phyloP scores from a whole-genome alignment of 768 basidiomycete species.

The Pulveroboletus sp. region DNA sequence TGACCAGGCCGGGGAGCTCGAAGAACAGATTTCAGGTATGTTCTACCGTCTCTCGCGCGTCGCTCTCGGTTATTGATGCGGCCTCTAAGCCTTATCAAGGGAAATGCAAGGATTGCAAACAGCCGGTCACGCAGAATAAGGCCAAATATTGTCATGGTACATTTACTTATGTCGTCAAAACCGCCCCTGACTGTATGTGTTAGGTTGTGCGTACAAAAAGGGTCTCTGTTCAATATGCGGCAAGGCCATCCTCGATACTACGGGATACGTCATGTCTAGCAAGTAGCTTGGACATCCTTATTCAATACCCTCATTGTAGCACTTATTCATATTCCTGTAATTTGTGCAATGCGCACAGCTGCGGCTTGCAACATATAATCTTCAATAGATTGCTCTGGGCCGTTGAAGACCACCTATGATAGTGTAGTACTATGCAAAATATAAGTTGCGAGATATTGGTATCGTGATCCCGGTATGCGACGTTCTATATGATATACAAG shows the following conservation, averaged over 20 bases:
- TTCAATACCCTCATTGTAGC: slow-evolving; percentile 26
- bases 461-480: background rate
- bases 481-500: slow-evolving; percentile 9
- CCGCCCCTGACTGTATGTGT: slow-evolving; percentile 4
- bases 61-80: background rate
- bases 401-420: background rate
- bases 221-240: slow-evolving; percentile 86
- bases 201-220: slow-evolving; percentile 86
- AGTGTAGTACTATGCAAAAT: background rate
- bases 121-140: slow-evolving; percentile 76
- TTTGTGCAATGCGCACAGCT: too few species aligned
- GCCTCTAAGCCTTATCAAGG: slow-evolving; percentile 68
- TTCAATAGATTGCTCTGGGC: background rate
- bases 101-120: slow-evolving; percentile 87
- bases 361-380: too few species aligned
- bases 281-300: slow-evolving; percentile 42
- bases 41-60: slow-evolving; percentile 14
- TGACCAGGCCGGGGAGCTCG: slow-evolving; percentile 63
- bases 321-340: slow-evolving; percentile 13
- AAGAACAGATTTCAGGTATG: slow-evolving; percentile 76
- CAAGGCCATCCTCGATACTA: slow-evolving; percentile 80
- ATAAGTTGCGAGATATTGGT: background rate
- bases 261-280: slow-evolving; percentile 80
- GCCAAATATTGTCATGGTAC: slow-evolving; percentile 88
- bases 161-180: slow-evolving; percentile 18